Conservation (phyloP, 108 stramenopile species). For the Conticribra weissflogii region DNA sequence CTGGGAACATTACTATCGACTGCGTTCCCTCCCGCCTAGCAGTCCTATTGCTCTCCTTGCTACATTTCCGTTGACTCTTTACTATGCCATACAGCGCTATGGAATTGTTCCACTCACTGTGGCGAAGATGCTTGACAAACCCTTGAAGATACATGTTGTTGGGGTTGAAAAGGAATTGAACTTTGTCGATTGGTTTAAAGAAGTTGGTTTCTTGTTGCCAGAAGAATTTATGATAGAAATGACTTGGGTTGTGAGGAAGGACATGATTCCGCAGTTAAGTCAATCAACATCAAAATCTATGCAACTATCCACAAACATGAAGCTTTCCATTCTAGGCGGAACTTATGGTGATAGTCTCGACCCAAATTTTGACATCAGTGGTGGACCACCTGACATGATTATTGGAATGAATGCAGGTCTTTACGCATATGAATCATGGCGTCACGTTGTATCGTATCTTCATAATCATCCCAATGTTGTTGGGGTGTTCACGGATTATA, state of each 20-base stretch:
- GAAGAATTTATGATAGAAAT: constrained; percentile 70
- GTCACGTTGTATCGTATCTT: constrained; percentile 73
- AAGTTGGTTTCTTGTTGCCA: constrained; percentile 72
- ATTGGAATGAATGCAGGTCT: constrained; percentile 87
- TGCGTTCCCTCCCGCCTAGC: constrained; percentile 59
- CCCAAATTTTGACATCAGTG: constrained; percentile 84
- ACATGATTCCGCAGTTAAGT: constrained; percentile 72
- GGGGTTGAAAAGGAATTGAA: constrained; percentile 90
- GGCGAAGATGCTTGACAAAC: constrained; percentile 74
- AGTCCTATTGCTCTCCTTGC: constrained; percentile 77
- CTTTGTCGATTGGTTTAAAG: constrained; percentile 84
- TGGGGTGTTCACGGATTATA: constrained; percentile 91
- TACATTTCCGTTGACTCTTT: constrained; percentile 85
- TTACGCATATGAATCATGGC: constrained; percentile 86
- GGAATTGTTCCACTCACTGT: constrained; percentile 80
- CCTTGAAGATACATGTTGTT: constrained; percentile 79
- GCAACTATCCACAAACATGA: constrained; percentile 51
- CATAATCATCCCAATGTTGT: constrained; percentile 57
- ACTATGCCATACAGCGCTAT: constrained; percentile 68
- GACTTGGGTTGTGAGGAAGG: constrained; percentile 75
- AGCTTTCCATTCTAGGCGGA: constrained; percentile 60
- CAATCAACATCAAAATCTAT: constrained; percentile 34
- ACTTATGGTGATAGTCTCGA: constrained; percentile 79
- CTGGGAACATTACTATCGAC: constrained; percentile 81
- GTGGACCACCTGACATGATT: constrained; percentile 87